A percentile compares a stretch with the other conserved stretches of the same genome.
phyloP scores from a whole-genome alignment of 805 yeast species.

The Cyberlindnera sargentensis region DNA sequence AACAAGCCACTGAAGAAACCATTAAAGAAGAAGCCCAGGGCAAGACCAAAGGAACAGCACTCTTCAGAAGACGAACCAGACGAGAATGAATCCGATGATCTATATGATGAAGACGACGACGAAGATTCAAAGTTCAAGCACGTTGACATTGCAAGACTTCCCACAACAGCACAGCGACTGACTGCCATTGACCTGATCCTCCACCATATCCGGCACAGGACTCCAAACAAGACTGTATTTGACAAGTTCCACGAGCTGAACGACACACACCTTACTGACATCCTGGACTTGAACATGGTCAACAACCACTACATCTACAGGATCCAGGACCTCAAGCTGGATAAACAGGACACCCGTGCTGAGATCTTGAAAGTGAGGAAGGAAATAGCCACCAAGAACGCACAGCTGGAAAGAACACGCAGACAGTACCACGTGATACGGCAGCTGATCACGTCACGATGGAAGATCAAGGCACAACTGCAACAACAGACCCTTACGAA shows the following conservation, averaged over 20 bases:
- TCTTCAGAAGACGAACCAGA: constrained; percentile 2
- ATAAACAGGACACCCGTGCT: constrained; percentile 25
- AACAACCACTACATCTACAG: constrained; percentile 28
- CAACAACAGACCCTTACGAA: constrained; percentile 4
- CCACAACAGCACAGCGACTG: constrained; percentile 14
- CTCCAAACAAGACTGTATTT: constrained; percentile 5
- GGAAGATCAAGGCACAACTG: constrained; percentile 10
- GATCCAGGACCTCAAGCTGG: constrained; percentile 22
- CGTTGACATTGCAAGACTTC: constrained; percentile 22
- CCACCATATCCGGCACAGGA: constrained; percentile 5
- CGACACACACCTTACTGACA: constrained; percentile 23
- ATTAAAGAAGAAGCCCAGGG: not conserved
- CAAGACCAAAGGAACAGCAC: not conserved
- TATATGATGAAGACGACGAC: not conserved
- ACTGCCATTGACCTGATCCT: constrained; percentile 16
- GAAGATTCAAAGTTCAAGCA: not conserved
- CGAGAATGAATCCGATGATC: constrained; percentile 4
- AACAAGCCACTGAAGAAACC: not conserved
- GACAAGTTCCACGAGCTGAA: constrained; percentile 18
- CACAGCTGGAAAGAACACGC: constrained; percentile 20
- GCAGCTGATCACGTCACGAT: constrained; percentile 14
- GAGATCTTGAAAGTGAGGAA: constrained; percentile 25
- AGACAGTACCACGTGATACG: constrained; percentile 20
- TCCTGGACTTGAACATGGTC: constrained; percentile 30
- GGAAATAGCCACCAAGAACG: constrained; percentile 20